phyloP scores from a whole-genome alignment of 164 flowering plant genomes.

The Buxus sempervirens region DNA sequence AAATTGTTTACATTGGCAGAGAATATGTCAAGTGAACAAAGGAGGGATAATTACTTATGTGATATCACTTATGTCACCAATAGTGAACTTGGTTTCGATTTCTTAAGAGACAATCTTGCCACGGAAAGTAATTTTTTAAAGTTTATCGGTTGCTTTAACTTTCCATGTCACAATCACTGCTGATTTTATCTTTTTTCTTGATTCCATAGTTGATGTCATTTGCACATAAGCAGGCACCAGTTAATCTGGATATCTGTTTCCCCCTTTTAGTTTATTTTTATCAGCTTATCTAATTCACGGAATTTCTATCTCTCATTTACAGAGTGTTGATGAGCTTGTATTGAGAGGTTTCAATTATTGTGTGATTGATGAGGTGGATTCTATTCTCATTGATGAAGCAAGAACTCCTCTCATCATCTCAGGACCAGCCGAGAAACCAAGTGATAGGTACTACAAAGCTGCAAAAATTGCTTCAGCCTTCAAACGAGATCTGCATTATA shows the following conservation, averaged over 20 bases:
- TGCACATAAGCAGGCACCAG: not conserved
- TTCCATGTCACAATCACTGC: slow-evolving; percentile 6
- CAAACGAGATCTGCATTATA: slow-evolving; percentile 92
- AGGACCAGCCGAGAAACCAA: slow-evolving; percentile 97
- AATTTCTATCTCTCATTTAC: slow-evolving; percentile 29
- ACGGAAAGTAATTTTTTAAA: slow-evolving; percentile 81
- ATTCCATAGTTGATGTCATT: not conserved
- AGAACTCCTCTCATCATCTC: slow-evolving; percentile 98
- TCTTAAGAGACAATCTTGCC: slow-evolving; percentile 98
- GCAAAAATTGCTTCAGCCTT: slow-evolving; percentile 92
- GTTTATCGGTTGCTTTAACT: slow-evolving; percentile 13
- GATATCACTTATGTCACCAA: slow-evolving; percentile 98
- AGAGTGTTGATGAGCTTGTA: slow-evolving; percentile 96
- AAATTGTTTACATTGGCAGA: slow-evolving; percentile 49
- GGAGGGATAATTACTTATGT: slow-evolving; percentile 87
- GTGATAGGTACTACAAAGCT: slow-evolving; percentile 91
- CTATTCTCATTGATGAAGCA: slow-evolving; percentile 99
- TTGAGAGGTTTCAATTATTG: slow-evolving; percentile 82
- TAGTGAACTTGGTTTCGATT: slow-evolving; percentile 99
- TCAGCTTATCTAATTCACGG: slow-evolving; percentile 10
- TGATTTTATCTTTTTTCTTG: not conserved
- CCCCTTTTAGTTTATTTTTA: slow-evolving; percentile 6
- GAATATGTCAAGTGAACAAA: slow-evolving; percentile 92
- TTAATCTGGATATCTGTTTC: not conserved
- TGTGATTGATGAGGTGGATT: slow-evolving; percentile 98